These are phyloP conservation scores for Penicillium fimorum DNA, from an alignment of 495 filamentous ascomycete species.

Conservation along the genomic window DNA sequence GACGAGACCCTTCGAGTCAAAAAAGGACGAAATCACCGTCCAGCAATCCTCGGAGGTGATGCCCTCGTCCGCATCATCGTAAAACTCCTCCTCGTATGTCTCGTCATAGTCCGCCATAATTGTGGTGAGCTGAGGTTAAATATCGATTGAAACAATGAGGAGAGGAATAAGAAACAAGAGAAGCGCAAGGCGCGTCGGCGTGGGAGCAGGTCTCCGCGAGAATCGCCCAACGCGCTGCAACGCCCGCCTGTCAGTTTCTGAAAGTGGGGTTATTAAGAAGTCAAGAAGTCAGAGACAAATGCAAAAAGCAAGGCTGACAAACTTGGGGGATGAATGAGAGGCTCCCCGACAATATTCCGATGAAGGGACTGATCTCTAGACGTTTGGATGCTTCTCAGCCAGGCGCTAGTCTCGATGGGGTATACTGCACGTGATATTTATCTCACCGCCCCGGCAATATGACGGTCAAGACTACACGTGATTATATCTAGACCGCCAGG, in stretches of 20 bases:
- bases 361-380: slow-evolving; percentile 31
- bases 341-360: slow-evolving; percentile 25
- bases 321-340: slow-evolving; percentile 21
- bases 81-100: slow-evolving; percentile 51
- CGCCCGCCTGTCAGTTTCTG: slow-evolving; percentile 24
- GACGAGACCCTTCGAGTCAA: slow-evolving; percentile 90
- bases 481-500: not conserved
- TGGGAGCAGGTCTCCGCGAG: slow-evolving; percentile 15
- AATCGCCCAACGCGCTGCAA: slow-evolving; percentile 30
- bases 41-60: slow-evolving; percentile 89
- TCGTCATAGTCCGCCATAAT: slow-evolving; percentile 57
- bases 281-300: slow-evolving; percentile 14
- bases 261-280: slow-evolving; percentile 6
- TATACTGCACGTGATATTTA: slow-evolving; percentile 5
- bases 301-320: slow-evolving; percentile 7
- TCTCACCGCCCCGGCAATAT: slow-evolving; percentile 5
- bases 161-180: slow-evolving; percentile 12
- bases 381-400: slow-evolving; percentile 29
- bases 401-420: slow-evolving; percentile 19
- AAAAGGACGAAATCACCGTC: slow-evolving; percentile 95
- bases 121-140: not conserved
- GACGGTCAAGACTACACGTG: slow-evolving; percentile 3
- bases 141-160: not conserved
- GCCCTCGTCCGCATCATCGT: slow-evolving; percentile 66
- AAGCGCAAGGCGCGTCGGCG: slow-evolving; percentile 35